These are phyloP conservation scores for Starmerella vitae DNA, from an alignment of 805 yeast genomes.

Conservation along the genomic window DNA sequence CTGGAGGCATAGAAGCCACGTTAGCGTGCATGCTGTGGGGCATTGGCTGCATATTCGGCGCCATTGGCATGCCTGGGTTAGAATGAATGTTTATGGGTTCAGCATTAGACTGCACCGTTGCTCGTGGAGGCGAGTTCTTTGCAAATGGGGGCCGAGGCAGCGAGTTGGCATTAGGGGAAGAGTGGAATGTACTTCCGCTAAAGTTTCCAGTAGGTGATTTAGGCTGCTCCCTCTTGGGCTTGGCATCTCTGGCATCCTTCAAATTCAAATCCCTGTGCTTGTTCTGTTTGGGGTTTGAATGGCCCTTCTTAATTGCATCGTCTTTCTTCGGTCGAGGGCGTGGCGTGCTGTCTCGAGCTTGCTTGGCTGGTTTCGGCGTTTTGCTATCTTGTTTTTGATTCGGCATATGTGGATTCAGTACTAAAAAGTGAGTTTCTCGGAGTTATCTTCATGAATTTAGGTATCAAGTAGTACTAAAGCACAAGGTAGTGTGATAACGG, in stretches of 20 bases:
- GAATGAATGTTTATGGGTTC: too few relatives aligned
- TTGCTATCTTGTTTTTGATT: constrained; percentile 1
- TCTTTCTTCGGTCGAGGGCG: neutral
- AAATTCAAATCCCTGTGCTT: neutral
- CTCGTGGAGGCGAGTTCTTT: neutral
- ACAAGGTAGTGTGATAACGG: neutral
- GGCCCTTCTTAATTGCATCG: neutral
- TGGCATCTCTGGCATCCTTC: neutral
- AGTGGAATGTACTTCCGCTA: constrained; percentile 21
- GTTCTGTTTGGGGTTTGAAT: neutral
- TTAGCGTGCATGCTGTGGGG: too few relatives aligned
- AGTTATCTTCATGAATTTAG: constrained; percentile 8
- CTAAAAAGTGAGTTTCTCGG: neutral
- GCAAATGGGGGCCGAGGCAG: constrained; percentile 25
- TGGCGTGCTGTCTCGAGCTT: constrained; percentile 1
- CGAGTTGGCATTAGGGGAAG: constrained; percentile 22
- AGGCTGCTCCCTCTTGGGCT: neutral
- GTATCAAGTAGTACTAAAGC: neutral
- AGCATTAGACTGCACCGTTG: too few relatives aligned
- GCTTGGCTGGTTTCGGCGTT: neutral
- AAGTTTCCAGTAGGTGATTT: constrained; percentile 4
- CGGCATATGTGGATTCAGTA: constrained; percentile 4
- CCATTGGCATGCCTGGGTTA: too few relatives aligned
- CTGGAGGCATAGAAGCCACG: too few relatives aligned
- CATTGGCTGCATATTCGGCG: too few relatives aligned